Base-by-base conservation (phyloP, 2,329 filamentous ascomycete genomes). In the Pestalotiopsis sp. region DNA sequence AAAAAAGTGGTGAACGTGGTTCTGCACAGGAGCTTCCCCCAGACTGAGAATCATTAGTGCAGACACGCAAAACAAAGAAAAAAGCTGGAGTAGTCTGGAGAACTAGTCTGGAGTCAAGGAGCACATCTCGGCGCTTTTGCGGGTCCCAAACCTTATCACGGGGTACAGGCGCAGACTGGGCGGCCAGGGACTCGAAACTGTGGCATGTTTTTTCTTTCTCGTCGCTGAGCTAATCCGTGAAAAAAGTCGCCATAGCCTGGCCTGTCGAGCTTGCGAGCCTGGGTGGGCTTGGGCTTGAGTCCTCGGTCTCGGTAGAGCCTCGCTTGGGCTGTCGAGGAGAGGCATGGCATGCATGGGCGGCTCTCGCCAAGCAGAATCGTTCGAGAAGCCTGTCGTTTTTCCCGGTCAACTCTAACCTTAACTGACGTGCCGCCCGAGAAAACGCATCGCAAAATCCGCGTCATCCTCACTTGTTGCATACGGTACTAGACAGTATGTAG, bases 61-160 rank as follows among this genome's bases (percentile, higher is more conserved):
- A 12, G 59, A 27, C 20, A 27, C 20, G 17, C 25, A 39, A 11
- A 36, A 13, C 3, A 2, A 27, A 60, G 20, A 17, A 12, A 38
- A 20, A 62, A 38, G 25, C n/a, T 62, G 31, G 59, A 36, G 59
- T 38, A 39, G 27, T 14, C 12, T 17, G 27, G 25, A 27, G 38
- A 62, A 62, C 31, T 36, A 36, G 31, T 63, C 38, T 64, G 61
- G 41, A 52, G 41, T 64, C 61, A 27, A 39, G 39, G n/a, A 64
- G 27, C 20, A 31, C 38, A 64, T 52, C 61, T 64, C 61, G 61
- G 61, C 61, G 61, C 61, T 64, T 45, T 49, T 64, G 36, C 41
- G 61, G 61, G 61, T 75, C 13, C 7, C n/a, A 39, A 62, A 20
- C 31, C 31, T 62, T 36, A 62, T 27, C 57, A 36, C 23, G 23